A percentile compares a stretch with the other conserved stretches of the same genome.
Conservation (phyloP, 2,329 filamentous ascomycete species). For the Colletotrichum simmondsii region DNA sequence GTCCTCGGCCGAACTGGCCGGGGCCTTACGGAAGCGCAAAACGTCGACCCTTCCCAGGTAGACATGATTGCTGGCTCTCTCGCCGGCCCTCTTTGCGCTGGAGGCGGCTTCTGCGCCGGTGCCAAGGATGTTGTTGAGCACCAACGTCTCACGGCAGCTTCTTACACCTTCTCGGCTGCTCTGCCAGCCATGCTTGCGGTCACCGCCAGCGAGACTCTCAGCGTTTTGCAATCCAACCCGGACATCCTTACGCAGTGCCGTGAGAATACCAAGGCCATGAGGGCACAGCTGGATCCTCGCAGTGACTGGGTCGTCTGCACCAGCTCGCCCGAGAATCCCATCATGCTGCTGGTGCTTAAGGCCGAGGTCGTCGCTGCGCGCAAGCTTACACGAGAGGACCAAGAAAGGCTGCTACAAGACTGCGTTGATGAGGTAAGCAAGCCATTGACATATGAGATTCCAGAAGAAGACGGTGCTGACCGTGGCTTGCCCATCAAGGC, state of each 20-base stretch:
- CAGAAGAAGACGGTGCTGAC: slow-evolving; percentile 11
- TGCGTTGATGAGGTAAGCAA: slow-evolving; percentile 91
- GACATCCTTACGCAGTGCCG: slow-evolving; percentile 82
- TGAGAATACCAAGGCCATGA: slow-evolving; percentile 88
- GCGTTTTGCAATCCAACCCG: slow-evolving; percentile 86
- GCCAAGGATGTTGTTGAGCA: slow-evolving; percentile 93
- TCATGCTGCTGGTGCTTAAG: slow-evolving; percentile 87
- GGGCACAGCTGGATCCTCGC: slow-evolving; percentile 86
- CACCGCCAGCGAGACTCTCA: slow-evolving; percentile 92
- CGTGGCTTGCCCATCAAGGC: slow-evolving; percentile 60
- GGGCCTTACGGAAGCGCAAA: slow-evolving; percentile 94
- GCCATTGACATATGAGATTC: slow-evolving; percentile 40
- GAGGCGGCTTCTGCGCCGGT: slow-evolving; percentile 95
- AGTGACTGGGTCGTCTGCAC: slow-evolving; percentile 93
- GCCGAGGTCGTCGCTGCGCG: slow-evolving; percentile 80
- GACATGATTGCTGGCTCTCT: slow-evolving; percentile 98
- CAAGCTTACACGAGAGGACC: slow-evolving; percentile 76
- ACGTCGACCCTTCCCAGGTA: slow-evolving; percentile 91
- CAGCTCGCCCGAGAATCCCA: slow-evolving; percentile 85
- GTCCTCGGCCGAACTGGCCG: slow-evolving; percentile 91
- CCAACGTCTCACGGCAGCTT: slow-evolving; percentile 90
- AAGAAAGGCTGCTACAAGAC: slow-evolving; percentile 87
- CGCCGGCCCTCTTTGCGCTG: slow-evolving; percentile 88
- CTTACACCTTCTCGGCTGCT: slow-evolving; percentile 96
- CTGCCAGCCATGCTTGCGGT: slow-evolving; percentile 93